Base-by-base conservation (phyloP, 345 rosid species). In the Eutrema japonicum region DNA sequence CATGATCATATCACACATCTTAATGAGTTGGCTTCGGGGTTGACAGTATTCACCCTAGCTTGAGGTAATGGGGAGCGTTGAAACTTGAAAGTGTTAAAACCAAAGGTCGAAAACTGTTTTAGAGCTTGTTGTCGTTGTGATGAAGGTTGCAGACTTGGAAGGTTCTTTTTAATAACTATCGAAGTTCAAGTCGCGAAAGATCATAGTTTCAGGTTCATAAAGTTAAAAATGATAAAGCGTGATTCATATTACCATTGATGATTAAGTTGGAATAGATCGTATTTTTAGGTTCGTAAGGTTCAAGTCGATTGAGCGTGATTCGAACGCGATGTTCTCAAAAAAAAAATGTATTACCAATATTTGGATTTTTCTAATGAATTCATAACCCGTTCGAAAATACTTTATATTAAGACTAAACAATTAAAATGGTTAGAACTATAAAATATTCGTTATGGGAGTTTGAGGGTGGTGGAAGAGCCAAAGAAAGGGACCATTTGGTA, bases 401-500 rank as follows among this genome's bases (percentile, higher is more conserved):
- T 1, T 51, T 40, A 53, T 38, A 40, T 7, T 7, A 49, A 37
- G 66, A 48, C 12, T 16, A 60, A 29, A 52, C 26, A 37, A 55
- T 13, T 45, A 48, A 8, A 18, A 55, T 64, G 37, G 14, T 36
- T 46, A 38, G 13, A 73, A 6, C 45, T 40, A 41, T 36, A 22
- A 59, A 12, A 38, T 48, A 37, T 70, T 61, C 26, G 67, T 58
- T 16, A 51, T 50, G 62, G 40, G 59, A 67, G 54, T 26, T 68
- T 3, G 18, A 33, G n/a, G 35, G 46, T 66, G 67, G 51, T 48
- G 46, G 29, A 67, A 26, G 54, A 67, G 68, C 30, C 67, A 51
- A 65, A 58, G 35, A 22, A 57, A 42, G 46, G 78, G 78, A 75
- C 78, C 78, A 68, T 75, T 75, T 68, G 62, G 68, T 68, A 56